These are phyloP conservation scores for Botrytis paeoniae DNA, from an alignment of 2,329 filamentous ascomycete genomes.

Conservation along the genomic window DNA sequence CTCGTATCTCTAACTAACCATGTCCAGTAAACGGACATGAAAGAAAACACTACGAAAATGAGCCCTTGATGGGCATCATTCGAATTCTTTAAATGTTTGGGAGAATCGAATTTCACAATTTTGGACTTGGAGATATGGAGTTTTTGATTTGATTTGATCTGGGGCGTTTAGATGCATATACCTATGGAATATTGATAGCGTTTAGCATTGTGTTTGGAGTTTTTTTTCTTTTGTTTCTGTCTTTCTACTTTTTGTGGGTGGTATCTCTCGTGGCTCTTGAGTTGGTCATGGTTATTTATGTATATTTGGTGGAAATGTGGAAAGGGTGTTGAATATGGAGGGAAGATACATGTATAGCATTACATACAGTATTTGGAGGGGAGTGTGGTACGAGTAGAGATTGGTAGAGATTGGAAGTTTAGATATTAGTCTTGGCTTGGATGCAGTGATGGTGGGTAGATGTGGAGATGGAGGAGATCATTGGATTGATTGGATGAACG, in stretches of 20 bases:
- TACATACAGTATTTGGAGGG: not conserved
- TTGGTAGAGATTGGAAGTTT: not conserved
- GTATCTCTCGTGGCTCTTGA: not conserved
- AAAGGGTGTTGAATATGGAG: not conserved
- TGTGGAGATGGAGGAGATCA: not conserved
- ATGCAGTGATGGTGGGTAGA: not conserved
- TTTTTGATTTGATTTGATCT: not conserved
- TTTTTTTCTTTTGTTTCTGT: not conserved
- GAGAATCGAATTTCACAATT: not conserved
- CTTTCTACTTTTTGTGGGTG: not conserved
- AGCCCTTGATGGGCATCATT: slow-evolving; percentile 16
- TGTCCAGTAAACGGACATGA: not conserved
- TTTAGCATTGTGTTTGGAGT: slow-evolving; percentile 14
- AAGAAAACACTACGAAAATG: slow-evolving; percentile 2
- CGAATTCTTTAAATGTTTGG: not conserved
- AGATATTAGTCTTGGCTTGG: not conserved
- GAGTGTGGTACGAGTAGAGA: not conserved
- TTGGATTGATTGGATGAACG: not conserved
- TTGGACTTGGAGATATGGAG: not conserved
- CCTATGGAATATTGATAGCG: slow-evolving; percentile 10
- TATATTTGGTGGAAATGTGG: not conserved
- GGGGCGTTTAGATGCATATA: slow-evolving; percentile 10
- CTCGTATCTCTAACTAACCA: not conserved
- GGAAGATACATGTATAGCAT: not conserved
- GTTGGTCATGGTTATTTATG: not conserved